Evolutionary conservation across 495 filamentous ascomycete genomes (phyloP), one percentile per base, ranked within the genome.

Genomic region (Daldinia decipiens): DNA sequence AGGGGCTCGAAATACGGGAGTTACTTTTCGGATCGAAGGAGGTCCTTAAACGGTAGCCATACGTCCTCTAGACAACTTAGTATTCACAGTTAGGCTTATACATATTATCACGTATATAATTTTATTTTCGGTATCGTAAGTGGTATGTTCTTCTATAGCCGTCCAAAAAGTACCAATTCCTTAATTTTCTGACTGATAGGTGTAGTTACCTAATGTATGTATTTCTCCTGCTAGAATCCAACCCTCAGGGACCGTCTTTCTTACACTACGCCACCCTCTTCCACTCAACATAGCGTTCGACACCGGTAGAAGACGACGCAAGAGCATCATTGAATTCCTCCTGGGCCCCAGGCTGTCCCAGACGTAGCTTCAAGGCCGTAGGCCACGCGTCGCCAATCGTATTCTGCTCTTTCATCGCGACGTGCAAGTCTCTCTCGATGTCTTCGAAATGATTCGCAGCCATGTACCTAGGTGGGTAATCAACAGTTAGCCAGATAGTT

Each of bases 301-400:
- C 74, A 1, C 76, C 70, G 0, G 55, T 58, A 4, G 67, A 32
- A 15, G 54, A 45, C 7, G 52, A 40, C 0, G 63, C 51, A 15
- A 79, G n/a, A 34, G 43, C 32, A 5, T 13, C 31, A 9, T 72
- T 59, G 64, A 79, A 77, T 54, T 82, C 81, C 43, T 80, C 74
- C 53, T 78, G 64, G 8, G 77, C 78, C 0, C 80, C 79, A 3
- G 61, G 54, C 47, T 82, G 62, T 8, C 73, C 76, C 13, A 57
- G 71, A 19, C 34, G 62, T 1, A 79, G 61, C 63, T 81, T 82
- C 54, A 82, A 43, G 17, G 65, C 45, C 34, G 68, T 65, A 7
- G 80, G 82, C 79, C 80, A 83, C 53, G 79, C 77, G 13, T 80
- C 79, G 24, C 81, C 68, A 56, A 83, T 73, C 12, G 77, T 83